Conservation (phyloP, 495 filamentous ascomycete species). For the Neurospora cerealis region DNA sequence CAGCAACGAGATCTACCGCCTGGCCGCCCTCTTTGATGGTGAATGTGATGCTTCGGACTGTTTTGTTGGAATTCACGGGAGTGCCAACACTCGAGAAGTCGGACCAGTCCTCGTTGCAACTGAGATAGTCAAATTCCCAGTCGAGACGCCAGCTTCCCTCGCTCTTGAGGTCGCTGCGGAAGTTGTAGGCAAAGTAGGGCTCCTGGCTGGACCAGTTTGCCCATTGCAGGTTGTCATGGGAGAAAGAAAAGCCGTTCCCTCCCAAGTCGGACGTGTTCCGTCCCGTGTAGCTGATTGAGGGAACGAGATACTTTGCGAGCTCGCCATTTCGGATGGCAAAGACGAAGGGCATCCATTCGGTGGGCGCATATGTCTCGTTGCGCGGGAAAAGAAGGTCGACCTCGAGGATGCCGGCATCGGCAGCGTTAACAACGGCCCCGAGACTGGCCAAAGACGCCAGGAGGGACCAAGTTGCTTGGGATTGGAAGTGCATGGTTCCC, state of each 20-base stretch:
- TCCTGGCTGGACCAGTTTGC: conserved; percentile 12
- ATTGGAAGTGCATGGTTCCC: background rate
- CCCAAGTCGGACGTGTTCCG: conserved; percentile 1
- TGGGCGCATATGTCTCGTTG: conserved; percentile 32
- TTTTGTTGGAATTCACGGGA: background rate
- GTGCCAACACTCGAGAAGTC: background rate
- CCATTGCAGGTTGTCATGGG: background rate
- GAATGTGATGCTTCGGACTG: background rate
- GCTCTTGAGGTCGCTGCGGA: background rate
- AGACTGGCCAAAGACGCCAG: background rate
- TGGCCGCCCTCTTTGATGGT: conserved; percentile 14
- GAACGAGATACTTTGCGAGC: conserved; percentile 12
- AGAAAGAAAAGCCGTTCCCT: background rate
- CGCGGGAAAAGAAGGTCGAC: conserved; percentile 26
- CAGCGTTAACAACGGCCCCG: background rate
- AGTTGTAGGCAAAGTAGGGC: conserved; percentile 13
- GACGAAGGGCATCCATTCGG: conserved; percentile 22
- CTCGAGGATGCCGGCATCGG: background rate
- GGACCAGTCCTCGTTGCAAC: conserved; percentile 2
- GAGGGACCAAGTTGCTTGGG: background rate
- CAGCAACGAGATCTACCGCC: conserved; percentile 19
- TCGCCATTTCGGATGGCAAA: conserved; percentile 29
- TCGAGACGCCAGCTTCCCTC: conserved; percentile 7
- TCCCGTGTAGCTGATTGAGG: background rate
- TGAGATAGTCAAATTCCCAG: conserved; percentile 13